Evolutionary conservation across 371 early-diverging fungal genomes (phyloP).

Genomic region (Ordospora pajunii): DNA sequence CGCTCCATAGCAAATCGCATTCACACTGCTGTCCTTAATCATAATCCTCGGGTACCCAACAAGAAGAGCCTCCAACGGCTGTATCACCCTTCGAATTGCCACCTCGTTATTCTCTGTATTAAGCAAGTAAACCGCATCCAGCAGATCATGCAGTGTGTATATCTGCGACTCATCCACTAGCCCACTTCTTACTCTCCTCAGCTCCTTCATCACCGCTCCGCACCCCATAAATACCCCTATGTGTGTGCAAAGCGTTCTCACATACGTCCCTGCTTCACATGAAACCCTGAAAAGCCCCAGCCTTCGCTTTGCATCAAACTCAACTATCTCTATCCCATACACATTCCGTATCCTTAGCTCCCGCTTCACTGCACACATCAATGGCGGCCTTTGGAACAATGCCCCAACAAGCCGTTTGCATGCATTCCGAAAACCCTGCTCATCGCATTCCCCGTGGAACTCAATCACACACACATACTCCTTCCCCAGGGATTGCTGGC

Average conservation of each 20-base stretch:
- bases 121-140: constrained; percentile 93
- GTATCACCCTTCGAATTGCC: constrained; percentile 82
- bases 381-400: constrained; percentile 95
- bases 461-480: constrained; percentile 92
- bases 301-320: constrained; percentile 85
- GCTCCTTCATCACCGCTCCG: constrained; percentile 98
- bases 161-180: constrained; percentile 72
- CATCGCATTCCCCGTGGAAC: constrained; percentile 61
- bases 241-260: constrained; percentile 96
- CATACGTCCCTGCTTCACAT: constrained; percentile 99
- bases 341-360: constrained; percentile 96
- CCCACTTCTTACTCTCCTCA: constrained; percentile 92
- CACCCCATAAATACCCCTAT: constrained; percentile 86
- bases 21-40: constrained; percentile 94
- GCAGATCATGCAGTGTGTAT: constrained; percentile 94
- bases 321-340: constrained; percentile 81
- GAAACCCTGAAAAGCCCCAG: constrained; percentile 89
- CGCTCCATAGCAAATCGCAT: constrained; percentile 96
- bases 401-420: constrained; percentile 89
- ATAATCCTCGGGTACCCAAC: constrained; percentile 88
- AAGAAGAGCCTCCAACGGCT: constrained; percentile 87
- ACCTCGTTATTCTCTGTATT: constrained; percentile 84
- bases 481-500: constrained; percentile 91
- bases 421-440: constrained; percentile 62
- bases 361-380: constrained; percentile 98